Evolutionary conservation across 2,329 filamentous ascomycete genomes (phyloP).

Genomic region (Fusarium poae): DNA sequence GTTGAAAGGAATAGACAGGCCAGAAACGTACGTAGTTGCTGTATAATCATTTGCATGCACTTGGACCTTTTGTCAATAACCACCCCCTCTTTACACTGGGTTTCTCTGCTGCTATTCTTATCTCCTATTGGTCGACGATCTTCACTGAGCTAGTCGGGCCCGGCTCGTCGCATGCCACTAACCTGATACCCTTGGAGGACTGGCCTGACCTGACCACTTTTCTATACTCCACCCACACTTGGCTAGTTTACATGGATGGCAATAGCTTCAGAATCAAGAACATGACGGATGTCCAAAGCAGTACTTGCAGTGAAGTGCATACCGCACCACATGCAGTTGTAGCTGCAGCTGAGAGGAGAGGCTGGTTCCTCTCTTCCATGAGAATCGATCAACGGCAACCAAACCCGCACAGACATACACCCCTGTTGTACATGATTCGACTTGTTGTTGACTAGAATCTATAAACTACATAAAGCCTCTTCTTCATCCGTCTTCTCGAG

Average conservation of each 20-base stretch:
- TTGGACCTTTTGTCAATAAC: constrained; percentile 18
- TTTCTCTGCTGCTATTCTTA: constrained; percentile 32
- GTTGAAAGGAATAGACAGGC: constrained; percentile 10
- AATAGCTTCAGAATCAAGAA: constrained; percentile 21
- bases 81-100: constrained; percentile 2
- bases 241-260: not conserved
- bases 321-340: constrained; percentile 8
- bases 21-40: not conserved
- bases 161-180: constrained; percentile 42
- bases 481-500: constrained; percentile 30
- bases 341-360: constrained; percentile 20
- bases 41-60: not conserved
- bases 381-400: constrained; percentile 13
- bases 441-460: not conserved
- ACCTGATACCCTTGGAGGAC: not conserved
- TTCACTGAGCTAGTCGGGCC: not conserved
- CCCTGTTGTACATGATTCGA: not conserved
- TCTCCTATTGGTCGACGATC: constrained; percentile 22
- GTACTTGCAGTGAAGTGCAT: not conserved
- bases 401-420: constrained; percentile 13
- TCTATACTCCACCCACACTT: constrained; percentile 20
- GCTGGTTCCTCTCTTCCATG: constrained; percentile 27
- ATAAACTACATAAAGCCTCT: constrained; percentile 52
- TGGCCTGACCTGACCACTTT: not conserved
- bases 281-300: constrained; percentile 8